Conservation (phyloP, 2,329 filamentous ascomycete genomes). For the Pseudocercospora macadamiae region DNA sequence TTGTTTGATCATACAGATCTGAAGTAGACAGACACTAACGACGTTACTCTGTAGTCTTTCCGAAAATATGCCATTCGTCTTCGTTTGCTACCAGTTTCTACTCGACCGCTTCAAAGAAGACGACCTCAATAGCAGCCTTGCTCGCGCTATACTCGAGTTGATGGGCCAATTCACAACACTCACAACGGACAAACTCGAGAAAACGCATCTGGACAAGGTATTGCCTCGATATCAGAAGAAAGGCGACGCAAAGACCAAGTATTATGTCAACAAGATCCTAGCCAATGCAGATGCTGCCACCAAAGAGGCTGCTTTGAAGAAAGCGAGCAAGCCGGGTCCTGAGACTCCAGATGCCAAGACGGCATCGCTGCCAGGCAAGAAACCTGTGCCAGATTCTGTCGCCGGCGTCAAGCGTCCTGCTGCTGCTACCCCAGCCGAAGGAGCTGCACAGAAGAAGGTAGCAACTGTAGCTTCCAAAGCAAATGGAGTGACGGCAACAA, state of each 20-base stretch:
- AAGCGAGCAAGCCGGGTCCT: slow-evolving; percentile 30
- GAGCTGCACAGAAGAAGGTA: slow-evolving; percentile 40
- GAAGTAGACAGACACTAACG: slow-evolving; percentile 16
- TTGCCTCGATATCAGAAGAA: slow-evolving; percentile 66
- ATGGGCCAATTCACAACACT: slow-evolving; percentile 66
- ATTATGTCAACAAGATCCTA: slow-evolving; percentile 62
- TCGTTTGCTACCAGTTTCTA: slow-evolving; percentile 53
- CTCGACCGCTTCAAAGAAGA: slow-evolving; percentile 51
- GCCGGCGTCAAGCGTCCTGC: slow-evolving; percentile 41
- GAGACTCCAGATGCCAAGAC: slow-evolving; percentile 16
- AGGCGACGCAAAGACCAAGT: slow-evolving; percentile 66
- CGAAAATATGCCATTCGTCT: slow-evolving; percentile 45
- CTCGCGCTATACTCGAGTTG: slow-evolving; percentile 54
- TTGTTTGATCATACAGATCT: background rate
- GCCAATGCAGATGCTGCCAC: slow-evolving; percentile 35
- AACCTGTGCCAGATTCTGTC: slow-evolving; percentile 32
- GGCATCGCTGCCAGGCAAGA: slow-evolving; percentile 39
- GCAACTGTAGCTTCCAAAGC: slow-evolving; percentile 30
- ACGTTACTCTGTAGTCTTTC: slow-evolving; percentile 18
- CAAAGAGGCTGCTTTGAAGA: slow-evolving; percentile 37
- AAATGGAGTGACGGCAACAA: slow-evolving; percentile 22
- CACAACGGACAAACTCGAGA: slow-evolving; percentile 61
- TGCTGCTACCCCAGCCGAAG: slow-evolving; percentile 25
- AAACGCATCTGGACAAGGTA: slow-evolving; percentile 67
- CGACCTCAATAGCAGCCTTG: slow-evolving; percentile 48